Conservation (phyloP, 2,329 filamentous ascomycete species). For the Aspergillus sp. region DNA sequence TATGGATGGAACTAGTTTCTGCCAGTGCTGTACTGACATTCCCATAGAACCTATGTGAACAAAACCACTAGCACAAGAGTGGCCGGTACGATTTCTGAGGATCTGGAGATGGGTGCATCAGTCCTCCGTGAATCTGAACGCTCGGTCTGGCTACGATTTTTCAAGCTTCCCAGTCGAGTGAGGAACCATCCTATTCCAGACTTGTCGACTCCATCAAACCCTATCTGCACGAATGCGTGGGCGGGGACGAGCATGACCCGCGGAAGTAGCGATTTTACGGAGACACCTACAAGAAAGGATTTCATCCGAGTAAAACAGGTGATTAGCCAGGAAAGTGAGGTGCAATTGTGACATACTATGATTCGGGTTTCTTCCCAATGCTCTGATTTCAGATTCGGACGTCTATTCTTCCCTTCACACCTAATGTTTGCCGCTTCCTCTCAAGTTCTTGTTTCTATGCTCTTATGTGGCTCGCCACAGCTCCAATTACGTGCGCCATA, state of each 20-base stretch:
- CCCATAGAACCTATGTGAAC: constrained; percentile 7
- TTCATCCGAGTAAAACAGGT: constrained; percentile 33
- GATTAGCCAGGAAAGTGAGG: constrained; percentile 31
- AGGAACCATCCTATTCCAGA: constrained; percentile 13
- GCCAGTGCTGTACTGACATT: constrained; percentile 1
- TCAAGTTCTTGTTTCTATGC: too few relatives aligned
- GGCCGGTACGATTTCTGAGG: background rate
- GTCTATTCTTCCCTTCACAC: too few relatives aligned
- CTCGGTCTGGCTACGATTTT: too few relatives aligned
- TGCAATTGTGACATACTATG: constrained; percentile 18
- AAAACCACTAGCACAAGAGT: background rate
- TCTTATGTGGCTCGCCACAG: too few relatives aligned
- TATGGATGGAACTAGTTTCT: constrained; percentile 5
- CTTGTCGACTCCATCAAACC: constrained; percentile 20
- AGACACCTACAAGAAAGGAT: constrained; percentile 10
- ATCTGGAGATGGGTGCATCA: background rate
- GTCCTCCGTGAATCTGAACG: background rate
- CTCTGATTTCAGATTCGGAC: too few relatives aligned
- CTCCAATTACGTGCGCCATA: background rate
- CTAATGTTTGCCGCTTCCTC: too few relatives aligned
- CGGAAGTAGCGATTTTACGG: constrained; percentile 20
- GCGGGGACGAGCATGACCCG: constrained; percentile 24
- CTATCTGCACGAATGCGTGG: constrained; percentile 32
- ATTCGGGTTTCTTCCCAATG: background rate
- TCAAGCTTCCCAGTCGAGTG: background rate